These are phyloP conservation scores for Vanrija sp. DNA, from an alignment of 1,284 basidiomycete genomes.

Conservation along the genomic window DNA sequence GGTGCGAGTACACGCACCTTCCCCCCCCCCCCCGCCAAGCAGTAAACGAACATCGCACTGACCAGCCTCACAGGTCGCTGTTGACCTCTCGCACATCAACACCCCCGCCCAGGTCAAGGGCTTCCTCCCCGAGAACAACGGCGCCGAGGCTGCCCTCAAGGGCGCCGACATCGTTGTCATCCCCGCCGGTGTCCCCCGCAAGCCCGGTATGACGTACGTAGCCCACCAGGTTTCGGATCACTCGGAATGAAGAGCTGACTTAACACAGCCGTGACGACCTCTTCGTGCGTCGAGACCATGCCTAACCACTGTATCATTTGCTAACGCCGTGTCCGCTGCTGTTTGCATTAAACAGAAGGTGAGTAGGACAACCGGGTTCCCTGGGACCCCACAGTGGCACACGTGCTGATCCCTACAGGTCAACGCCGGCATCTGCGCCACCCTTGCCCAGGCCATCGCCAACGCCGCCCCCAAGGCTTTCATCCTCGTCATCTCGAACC, in stretches of 20 bases:
- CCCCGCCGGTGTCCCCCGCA: conserved; percentile 93
- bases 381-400: too few relatives aligned
- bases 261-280: conserved; percentile 77
- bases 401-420: conserved; percentile 21
- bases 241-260: conserved; percentile 1
- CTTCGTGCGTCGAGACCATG: conserved; percentile 64
- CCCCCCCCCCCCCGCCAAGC: too few relatives aligned
- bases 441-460: conserved; percentile 84
- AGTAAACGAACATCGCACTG: not conserved
- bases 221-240: not conserved
- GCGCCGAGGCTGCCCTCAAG: conserved; percentile 45
- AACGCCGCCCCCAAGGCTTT: conserved; percentile 84
- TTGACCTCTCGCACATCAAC: conserved; percentile 91
- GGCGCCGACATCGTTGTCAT: conserved; percentile 75
- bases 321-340: not conserved
- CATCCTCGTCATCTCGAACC: conserved; percentile 93
- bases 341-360: conserved; percentile 25
- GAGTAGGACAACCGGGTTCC: conserved; percentile 3
- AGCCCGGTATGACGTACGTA: conserved; percentile 64
- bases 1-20: too few relatives aligned
- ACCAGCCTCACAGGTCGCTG: conserved; percentile 58
- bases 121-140: conserved; percentile 48
- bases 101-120: conserved; percentile 71
- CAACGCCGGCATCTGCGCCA: conserved; percentile 69
- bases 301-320: not conserved